Percentiles rank a stretch among this genome's conserved stretches.
These are phyloP conservation scores for Trametes coccinea DNA, from an alignment of 768 basidiomycete species.

Conservation along the genomic window DNA sequence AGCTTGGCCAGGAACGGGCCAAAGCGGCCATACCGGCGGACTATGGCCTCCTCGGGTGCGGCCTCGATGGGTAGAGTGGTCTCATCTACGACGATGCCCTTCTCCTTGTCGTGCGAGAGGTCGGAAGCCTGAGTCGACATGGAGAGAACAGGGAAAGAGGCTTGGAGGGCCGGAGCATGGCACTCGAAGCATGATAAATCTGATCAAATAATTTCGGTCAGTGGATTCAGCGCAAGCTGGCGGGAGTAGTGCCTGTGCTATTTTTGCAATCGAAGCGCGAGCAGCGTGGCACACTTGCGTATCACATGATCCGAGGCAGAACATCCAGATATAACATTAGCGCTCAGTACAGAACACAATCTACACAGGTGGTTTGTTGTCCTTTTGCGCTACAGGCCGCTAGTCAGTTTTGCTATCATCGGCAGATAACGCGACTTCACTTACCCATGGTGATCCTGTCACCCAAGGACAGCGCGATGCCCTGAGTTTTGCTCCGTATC, in stretches of 20 bases:
- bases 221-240: neutral
- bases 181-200: neutral
- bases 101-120: slow-evolving; percentile 29
- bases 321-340: slow-evolving; percentile 17
- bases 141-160: slow-evolving; percentile 13
- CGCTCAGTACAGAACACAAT: slow-evolving; percentile 13
- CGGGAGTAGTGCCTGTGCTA: neutral
- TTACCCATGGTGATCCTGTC: slow-evolving; percentile 75
- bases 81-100: slow-evolving; percentile 20
- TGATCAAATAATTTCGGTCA: neutral
- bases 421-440: slow-evolving; percentile 17
- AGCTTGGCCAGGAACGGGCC: slow-evolving; percentile 34
- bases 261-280: slow-evolving; percentile 17
- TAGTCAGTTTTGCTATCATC: slow-evolving; percentile 1
- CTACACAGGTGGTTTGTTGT: slow-evolving; percentile 39
- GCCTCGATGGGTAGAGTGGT: slow-evolving; percentile 11
- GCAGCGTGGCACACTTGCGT: neutral
- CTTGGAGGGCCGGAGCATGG: neutral
- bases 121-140: slow-evolving; percentile 16
- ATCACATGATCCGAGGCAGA: neutral
- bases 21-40: slow-evolving; percentile 28
- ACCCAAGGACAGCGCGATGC: slow-evolving; percentile 93
- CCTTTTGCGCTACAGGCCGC: slow-evolving; percentile 41
- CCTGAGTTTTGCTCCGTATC: slow-evolving; percentile 96
- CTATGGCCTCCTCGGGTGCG: slow-evolving; percentile 25